Percentiles rank a stretch among this genome's conserved stretches.
phyloP scores from a whole-genome alignment of 805 yeast species.

The Suhomyces vadensis region DNA sequence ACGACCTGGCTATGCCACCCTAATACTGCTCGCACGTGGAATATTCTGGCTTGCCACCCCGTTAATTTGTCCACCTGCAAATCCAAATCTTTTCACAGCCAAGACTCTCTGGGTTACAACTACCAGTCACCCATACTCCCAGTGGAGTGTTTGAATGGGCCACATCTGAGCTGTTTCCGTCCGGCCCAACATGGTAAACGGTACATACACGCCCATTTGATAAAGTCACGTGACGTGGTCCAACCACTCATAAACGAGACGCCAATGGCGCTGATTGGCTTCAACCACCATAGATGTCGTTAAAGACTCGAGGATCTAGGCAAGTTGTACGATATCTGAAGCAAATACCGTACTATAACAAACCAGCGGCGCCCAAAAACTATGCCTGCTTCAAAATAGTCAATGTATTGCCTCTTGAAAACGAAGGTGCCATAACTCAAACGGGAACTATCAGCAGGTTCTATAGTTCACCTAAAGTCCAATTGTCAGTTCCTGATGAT shows the following conservation, averaged over 20 bases:
- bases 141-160: no score
- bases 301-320: background rate
- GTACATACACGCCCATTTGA: no score
- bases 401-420: background rate
- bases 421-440: background rate
- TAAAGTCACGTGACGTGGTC: background rate
- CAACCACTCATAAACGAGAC: background rate
- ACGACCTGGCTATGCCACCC: no score
- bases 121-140: no score
- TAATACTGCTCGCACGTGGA: no score
- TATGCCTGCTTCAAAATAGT: background rate
- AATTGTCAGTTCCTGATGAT: background rate
- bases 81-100: no score
- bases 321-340: background rate
- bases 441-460: constrained; percentile 3
- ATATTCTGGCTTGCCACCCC: no score
- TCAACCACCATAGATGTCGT: constrained; percentile 2
- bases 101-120: no score
- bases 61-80: no score
- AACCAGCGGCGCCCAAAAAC: background rate
- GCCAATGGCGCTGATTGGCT: background rate
- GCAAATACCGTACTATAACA: background rate
- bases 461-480: constrained; percentile 1
- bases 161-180: no score
- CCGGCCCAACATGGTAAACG: no score